Evolutionary conservation across 2,329 filamentous ascomycete species (phyloP), one percentile per base, ranked within the genome.

Genomic region (Nothophaeocryptopus gaeumannii): DNA sequence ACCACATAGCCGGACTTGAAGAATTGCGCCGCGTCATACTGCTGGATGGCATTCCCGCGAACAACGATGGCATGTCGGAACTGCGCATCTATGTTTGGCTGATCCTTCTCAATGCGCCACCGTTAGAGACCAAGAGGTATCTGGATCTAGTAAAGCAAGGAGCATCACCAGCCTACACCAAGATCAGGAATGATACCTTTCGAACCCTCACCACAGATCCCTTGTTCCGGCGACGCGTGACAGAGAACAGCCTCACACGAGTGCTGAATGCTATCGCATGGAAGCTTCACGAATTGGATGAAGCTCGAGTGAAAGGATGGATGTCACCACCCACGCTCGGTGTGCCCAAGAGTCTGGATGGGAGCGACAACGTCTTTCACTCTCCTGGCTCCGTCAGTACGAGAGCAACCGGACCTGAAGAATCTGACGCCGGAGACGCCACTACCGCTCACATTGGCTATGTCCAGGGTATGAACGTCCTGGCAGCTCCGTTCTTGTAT

Each of bases 151-250:
- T 99, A 58, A 90, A 95, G 66, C 89, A 93, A 56, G 92, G 93
- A 55, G 88, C 92, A 16, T 97, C 92, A 2, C 91, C 92, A 1
- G 91, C 90, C 39, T 96, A 99, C 73, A 84, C 89, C 63, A 99
- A 99, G 74, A 99, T 99, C 67, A 88, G 91, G 68, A 96, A 99
- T 72, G 93, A 99, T 70, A 96, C 93, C 35, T 97, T 97, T 70
- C 89, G 93, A 62, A 99, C 93, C 0, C 78, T 99, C 47, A 93
- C 93, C 30, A 96, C 92, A 44, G 93, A 99, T 65, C 91, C 92
- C n/a, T 82, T 99, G 32, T 99, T 97, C 76, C 88, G 93, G 54
- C 84, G 93, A 30, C 86, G 92, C 50, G 93, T 99, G 52, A 96
- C 89, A 50, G 93, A 99, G 71, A 95, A 95, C 54, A 95, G 88